phyloP scores from a whole-genome alignment of 139 green algal species.

The Mesotaenium endlicherianum region DNA sequence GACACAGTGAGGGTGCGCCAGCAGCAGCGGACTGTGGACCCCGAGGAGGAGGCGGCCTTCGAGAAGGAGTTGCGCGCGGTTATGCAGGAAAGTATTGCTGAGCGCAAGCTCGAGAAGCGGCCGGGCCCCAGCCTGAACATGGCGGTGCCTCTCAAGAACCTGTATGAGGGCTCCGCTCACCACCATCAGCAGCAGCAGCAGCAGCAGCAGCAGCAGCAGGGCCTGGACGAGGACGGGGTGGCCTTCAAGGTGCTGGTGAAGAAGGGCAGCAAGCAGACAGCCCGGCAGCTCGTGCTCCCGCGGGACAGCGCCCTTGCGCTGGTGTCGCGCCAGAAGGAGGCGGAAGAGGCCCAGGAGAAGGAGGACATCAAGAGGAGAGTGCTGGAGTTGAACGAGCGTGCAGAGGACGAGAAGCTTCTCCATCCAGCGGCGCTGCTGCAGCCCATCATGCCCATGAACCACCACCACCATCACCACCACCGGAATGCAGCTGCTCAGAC shows the following conservation, averaged over 20 bases:
- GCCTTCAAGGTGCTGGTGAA: constrained; percentile 50
- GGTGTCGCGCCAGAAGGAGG: constrained; percentile 14
- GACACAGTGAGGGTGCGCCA: constrained; percentile 41
- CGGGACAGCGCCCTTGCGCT: constrained; percentile 15
- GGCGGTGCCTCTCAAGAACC: constrained; percentile 24
- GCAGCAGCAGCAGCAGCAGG: not conserved
- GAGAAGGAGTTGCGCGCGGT: constrained; percentile 47
- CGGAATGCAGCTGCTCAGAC: too few relatives aligned
- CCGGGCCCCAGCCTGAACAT: constrained; percentile 2
- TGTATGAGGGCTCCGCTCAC: not conserved
- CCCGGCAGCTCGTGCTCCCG: constrained; percentile 29
- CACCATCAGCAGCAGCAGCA: too few relatives aligned
- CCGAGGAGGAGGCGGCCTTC: constrained; percentile 45
- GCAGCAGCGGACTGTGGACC: constrained; percentile 4
- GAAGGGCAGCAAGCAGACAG: constrained; percentile 44
- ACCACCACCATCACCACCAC: not conserved
- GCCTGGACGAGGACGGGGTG: not conserved
- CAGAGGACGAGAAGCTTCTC: constrained; percentile 24
- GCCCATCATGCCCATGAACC: not conserved
- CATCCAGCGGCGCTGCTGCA: not conserved
- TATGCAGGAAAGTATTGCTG: constrained; percentile 46
- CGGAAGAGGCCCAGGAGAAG: constrained; percentile 19
- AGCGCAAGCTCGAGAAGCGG: constrained; percentile 38
- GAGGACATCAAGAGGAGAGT: constrained; percentile 41
- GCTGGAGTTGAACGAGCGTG: constrained; percentile 29